These are phyloP conservation scores for Phytophthora pluvialis DNA, from an alignment of 352 stramenopile genomes.

Conservation along the genomic window DNA sequence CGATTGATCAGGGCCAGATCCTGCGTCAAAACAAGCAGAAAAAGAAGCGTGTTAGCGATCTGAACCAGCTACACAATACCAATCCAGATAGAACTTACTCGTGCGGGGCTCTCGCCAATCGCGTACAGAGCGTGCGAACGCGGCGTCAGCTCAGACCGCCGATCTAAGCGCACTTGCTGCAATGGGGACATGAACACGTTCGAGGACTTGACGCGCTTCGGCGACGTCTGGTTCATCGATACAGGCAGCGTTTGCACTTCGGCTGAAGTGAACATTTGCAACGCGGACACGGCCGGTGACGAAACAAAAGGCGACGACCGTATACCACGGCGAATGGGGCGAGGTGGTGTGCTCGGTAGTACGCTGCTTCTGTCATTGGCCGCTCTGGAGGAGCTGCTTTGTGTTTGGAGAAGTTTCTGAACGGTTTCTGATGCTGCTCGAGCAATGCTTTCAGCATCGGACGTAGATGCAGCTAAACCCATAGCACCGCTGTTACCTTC, in stretches of 20 bases:
- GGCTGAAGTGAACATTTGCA: constrained; percentile 69
- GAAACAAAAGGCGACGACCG: constrained; percentile 53
- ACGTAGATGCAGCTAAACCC: constrained; percentile 59
- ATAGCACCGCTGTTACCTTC: constrained; percentile 37
- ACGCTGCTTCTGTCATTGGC: constrained; percentile 31
- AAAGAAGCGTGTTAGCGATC: not conserved
- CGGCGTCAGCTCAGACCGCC: constrained; percentile 73
- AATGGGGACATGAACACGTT: constrained; percentile 90
- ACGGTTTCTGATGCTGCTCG: constrained; percentile 74
- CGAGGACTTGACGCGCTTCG: constrained; percentile 77
- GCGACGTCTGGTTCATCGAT: constrained; percentile 78
- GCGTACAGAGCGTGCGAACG: constrained; percentile 86
- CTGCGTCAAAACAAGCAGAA: constrained; percentile 30
- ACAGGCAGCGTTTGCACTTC: constrained; percentile 84
- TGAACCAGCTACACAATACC: not conserved
- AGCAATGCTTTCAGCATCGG: constrained; percentile 82
- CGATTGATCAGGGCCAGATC: constrained; percentile 80
- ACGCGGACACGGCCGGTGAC: constrained; percentile 47
- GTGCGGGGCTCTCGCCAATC: constrained; percentile 84
- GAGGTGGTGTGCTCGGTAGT: constrained; percentile 59
- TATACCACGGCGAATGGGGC: constrained; percentile 24
- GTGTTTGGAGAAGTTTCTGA: constrained; percentile 47
- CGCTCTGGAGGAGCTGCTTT: constrained; percentile 1
- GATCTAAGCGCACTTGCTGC: constrained; percentile 76
- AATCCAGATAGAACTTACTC: constrained; percentile 50